Conservation (phyloP, 2,329 filamentous ascomycete species). For the Orbilia brochopaga region DNA sequence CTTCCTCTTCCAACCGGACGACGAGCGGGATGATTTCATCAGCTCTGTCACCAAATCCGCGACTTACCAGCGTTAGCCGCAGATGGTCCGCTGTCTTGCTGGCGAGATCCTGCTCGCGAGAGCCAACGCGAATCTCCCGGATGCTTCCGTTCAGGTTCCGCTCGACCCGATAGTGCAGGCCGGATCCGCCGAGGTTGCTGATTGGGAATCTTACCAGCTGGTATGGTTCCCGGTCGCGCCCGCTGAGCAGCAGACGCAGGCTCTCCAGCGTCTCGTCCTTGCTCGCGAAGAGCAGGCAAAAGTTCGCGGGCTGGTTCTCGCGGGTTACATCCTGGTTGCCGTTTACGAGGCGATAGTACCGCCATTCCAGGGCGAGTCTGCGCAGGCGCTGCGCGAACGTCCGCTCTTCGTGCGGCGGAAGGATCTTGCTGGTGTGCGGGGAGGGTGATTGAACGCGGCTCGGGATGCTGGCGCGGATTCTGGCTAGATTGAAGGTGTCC, state of each 20-base stretch:
- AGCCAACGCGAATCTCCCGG: conserved; percentile 47
- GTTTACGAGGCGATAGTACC: conserved; percentile 47
- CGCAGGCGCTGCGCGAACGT: conserved; percentile 49
- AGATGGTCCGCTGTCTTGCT: conserved; percentile 34
- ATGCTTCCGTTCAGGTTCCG: conserved; percentile 45
- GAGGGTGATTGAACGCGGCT: conserved; percentile 44
- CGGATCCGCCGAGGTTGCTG: conserved; percentile 38
- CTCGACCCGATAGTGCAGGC: conserved; percentile 43
- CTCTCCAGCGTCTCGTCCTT: conserved; percentile 49
- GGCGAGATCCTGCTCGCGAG: conserved; percentile 39
- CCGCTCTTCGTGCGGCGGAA: conserved; percentile 49
- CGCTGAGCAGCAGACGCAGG: conserved; percentile 43
- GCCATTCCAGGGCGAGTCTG: conserved; percentile 48
- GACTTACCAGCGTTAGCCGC: conserved; percentile 25
- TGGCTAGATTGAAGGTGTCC: conserved; percentile 50
- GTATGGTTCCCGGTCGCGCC: conserved; percentile 43
- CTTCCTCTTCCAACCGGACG: conserved; percentile 37
- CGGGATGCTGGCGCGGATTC: conserved; percentile 49
- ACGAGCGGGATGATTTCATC: conserved; percentile 46
- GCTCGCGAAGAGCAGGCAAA: conserved; percentile 44
- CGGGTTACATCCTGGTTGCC: conserved; percentile 43
- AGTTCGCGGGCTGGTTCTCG: conserved; percentile 43
- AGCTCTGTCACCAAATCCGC: conserved; percentile 31
- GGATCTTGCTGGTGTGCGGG: conserved; percentile 43
- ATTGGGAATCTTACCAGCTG: conserved; percentile 45